phyloP scores from a whole-genome alignment of 805 yeast genomes.

The Blastobotrys peoriensis region DNA sequence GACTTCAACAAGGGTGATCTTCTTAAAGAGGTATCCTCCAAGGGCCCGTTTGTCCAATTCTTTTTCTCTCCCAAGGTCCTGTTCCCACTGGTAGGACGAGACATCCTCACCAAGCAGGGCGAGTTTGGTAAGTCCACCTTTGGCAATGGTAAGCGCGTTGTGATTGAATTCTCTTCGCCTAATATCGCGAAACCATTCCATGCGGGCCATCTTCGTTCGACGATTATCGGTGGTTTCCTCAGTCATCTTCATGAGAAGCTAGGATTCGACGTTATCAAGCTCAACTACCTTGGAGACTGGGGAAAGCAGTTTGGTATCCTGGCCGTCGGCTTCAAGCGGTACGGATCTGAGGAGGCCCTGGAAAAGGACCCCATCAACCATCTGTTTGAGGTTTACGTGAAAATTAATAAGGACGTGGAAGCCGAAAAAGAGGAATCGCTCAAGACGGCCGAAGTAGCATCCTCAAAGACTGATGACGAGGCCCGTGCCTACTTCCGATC shows the following conservation, averaged over 20 bases:
- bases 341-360: conserved; percentile 73
- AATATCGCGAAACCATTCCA: conserved; percentile 99
- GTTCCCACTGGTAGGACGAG: conserved; percentile 62
- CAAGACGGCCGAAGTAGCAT: conserved; percentile 31
- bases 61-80: conserved; percentile 65
- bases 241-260: conserved; percentile 81
- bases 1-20: conserved; percentile 68
- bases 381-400: conserved; percentile 89
- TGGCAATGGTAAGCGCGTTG: conserved; percentile 62
- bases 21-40: conserved; percentile 65
- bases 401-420: conserved; percentile 69
- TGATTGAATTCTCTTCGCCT: conserved; percentile 94
- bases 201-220: conserved; percentile 97
- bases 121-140: conserved; percentile 70
- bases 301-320: conserved; percentile 97
- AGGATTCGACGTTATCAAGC: conserved; percentile 89
- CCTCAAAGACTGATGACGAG: conserved; percentile 53
- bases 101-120: conserved; percentile 51
- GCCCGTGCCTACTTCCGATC: conserved; percentile 83
- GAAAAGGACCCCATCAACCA: conserved; percentile 84
- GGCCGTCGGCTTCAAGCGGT: conserved; percentile 85
- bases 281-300: conserved; percentile 98
- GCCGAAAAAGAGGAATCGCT: conserved; percentile 50
- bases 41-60: conserved; percentile 90
- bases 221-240: conserved; percentile 95